Percentiles rank a stretch among this genome's conserved stretches.
Conservation (phyloP, 2,329 filamentous ascomycete species). For the Neofusicoccum sp. region DNA sequence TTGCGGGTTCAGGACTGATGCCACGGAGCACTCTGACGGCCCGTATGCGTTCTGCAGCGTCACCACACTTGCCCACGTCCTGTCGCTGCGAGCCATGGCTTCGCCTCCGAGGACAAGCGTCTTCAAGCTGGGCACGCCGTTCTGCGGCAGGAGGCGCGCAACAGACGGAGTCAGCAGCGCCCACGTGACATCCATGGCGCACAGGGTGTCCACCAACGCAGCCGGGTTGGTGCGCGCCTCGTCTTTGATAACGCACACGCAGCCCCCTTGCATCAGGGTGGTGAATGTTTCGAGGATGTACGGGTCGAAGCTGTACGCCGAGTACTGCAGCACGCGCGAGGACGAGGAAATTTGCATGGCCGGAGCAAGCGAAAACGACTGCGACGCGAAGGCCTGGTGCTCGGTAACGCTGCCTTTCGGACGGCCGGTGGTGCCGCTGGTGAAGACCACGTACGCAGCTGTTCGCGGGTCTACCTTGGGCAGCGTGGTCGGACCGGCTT, state of each 20-base stretch:
- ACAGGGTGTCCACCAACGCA: constrained; percentile 47
- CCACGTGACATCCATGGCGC: constrained; percentile 25
- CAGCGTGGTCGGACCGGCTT: constrained; percentile 1
- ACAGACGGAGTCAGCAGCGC: constrained; percentile 43
- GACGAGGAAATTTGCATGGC: constrained; percentile 24
- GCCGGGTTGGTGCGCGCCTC: constrained; percentile 47
- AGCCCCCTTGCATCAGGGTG: constrained; percentile 40
- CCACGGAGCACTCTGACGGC: constrained; percentile 1
- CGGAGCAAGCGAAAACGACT: constrained; percentile 25
- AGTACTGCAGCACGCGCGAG: neutral
- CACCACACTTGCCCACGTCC: constrained; percentile 25
- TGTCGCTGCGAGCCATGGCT: constrained; percentile 24
- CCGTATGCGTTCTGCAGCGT: constrained; percentile 1
- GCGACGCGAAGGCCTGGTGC: constrained; percentile 31
- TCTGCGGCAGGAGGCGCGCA: constrained; percentile 40
- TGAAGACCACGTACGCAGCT: constrained; percentile 33
- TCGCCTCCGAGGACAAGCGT: constrained; percentile 37
- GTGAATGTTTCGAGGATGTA: constrained; percentile 39
- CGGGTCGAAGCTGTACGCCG: constrained; percentile 34
- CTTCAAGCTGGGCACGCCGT: constrained; percentile 42
- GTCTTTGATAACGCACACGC: constrained; percentile 41
- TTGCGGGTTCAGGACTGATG: constrained; percentile 24
- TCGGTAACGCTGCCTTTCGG: constrained; percentile 38
- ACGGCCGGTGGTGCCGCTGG: constrained; percentile 39
- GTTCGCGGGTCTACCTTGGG: neutral